Base-by-base conservation (phyloP, 257 asterid genomes). In the Solanum tarapatanum region DNA sequence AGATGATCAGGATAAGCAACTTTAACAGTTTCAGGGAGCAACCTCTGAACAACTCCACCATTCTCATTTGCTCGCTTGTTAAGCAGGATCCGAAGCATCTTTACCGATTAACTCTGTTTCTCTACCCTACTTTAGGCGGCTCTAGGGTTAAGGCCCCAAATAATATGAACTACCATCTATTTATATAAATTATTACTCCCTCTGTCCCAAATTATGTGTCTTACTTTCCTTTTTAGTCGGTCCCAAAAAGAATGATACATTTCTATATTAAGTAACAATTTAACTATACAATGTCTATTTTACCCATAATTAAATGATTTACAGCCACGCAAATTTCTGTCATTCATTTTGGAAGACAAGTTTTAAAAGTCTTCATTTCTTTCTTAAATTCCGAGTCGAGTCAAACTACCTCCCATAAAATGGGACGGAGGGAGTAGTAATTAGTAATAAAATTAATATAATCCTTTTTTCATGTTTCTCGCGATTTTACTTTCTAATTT, bases 1-100 rank as follows among this genome's bases (percentile, higher is more conserved):
- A 97, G 98, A 91, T 94, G 99, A 89, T 94, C 99, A 8, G 98
- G 99, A 88, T 99, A 97, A 8, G 98, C 98, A 84, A 97, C 99
- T 19, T 95, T 97, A 41, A 96, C 94, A n/a, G 88, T 86, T 68
- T 96, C 99, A 84, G 82, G 90, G 16, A 91, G 89, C 87, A 86
- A 91, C 70, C 94, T 90, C 88, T 95, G 93, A 33, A 90, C 91
- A 37, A 91, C 91, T 55, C 94, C 96, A 89, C 94, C 95, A 89
- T 92, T 87, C 86, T 95, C 98, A 84, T 68, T 89, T 82, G 97
- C 89, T 76, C 98, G 98, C 91, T 95, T 97, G 94, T 95, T 94
- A 30, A 96, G 98, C 77, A 97, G 94, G 88, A 97, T 97, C 94
- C 94, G 99, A 90, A 97, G 94, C 99, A 96, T 97, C 92, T 91